Evolutionary conservation across 148 eudicot species (phyloP).

Genomic region (Polygonum aviculare): DNA sequence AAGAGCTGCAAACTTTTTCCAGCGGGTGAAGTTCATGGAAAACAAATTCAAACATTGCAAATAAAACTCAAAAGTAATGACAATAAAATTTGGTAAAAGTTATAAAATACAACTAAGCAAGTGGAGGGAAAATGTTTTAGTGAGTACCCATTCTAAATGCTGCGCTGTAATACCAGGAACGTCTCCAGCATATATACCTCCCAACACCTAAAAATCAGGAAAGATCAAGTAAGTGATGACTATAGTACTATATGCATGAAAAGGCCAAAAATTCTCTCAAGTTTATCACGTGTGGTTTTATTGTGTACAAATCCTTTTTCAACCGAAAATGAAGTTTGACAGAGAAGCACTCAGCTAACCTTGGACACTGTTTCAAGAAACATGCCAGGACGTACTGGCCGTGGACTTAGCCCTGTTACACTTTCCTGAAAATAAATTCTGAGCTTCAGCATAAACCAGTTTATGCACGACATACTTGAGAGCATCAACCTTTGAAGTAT

Average conservation of each 20-base stretch:
- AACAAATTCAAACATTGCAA: neutral
- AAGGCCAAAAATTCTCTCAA: neutral
- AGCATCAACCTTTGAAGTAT: neutral
- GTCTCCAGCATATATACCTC: slow-evolving; percentile 87
- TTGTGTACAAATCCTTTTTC: neutral
- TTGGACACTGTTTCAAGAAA: slow-evolving; percentile 94
- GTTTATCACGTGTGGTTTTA: neutral
- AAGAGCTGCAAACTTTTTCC: neutral
- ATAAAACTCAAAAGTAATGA: neutral
- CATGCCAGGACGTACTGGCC: slow-evolving; percentile 99
- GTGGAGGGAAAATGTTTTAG: neutral
- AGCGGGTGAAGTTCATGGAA: neutral
- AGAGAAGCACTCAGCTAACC: slow-evolving; percentile 21
- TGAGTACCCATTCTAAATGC: slow-evolving; percentile 87
- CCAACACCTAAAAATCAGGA: slow-evolving; percentile 52
- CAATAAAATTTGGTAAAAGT: neutral
- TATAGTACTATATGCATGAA: neutral
- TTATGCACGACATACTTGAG: neutral
- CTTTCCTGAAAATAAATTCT: slow-evolving; percentile 47
- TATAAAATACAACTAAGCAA: neutral
- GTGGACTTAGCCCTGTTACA: slow-evolving; percentile 50
- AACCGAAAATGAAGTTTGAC: neutral
- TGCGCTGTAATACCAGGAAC: slow-evolving; percentile 93
- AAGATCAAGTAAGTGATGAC: neutral
- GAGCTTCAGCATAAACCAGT: neutral